Evolutionary conservation across 148 eudicot species (phyloP).

Genomic region (Rhododendron williamsianum): DNA sequence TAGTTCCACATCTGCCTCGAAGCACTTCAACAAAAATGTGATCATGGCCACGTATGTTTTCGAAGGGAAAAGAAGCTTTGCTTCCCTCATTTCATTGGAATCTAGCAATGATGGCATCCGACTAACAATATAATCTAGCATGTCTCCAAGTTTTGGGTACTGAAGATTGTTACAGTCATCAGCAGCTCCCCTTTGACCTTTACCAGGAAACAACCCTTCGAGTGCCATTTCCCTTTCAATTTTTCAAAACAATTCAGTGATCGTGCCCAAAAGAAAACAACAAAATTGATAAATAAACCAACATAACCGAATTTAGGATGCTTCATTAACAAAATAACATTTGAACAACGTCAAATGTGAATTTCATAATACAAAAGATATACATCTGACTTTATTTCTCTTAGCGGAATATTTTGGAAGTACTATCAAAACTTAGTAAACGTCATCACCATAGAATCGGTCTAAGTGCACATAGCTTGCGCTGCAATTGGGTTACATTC

Average conservation of each 20-base stretch:
- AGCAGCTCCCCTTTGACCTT: conserved; percentile 44
- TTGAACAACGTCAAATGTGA: background rate
- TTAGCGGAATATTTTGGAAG: background rate
- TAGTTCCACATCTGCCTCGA: conserved; percentile 56
- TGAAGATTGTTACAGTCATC: conserved; percentile 32
- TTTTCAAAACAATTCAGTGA: background rate
- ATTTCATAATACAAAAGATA: background rate
- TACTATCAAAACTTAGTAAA: background rate
- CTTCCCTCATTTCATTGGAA: conserved; percentile 43
- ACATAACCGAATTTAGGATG: background rate
- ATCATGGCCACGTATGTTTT: conserved; percentile 74
- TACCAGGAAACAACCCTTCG: conserved; percentile 75
- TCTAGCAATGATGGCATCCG: conserved; percentile 62
- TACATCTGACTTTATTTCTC: background rate
- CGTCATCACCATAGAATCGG: background rate
- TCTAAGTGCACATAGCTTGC: background rate
- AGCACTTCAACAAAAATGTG: conserved; percentile 77
- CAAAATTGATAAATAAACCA: background rate
- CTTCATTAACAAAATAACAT: background rate
- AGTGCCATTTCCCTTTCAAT: conserved; percentile 72
- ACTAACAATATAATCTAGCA: conserved; percentile 61
- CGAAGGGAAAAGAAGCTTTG: conserved; percentile 68
- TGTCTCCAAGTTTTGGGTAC: conserved; percentile 68
- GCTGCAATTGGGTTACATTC: background rate
- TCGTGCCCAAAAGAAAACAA: background rate